These are phyloP conservation scores for Mesembryanthemum crystallinum DNA, from an alignment of 148 eudicot species.

Conservation along the genomic window DNA sequence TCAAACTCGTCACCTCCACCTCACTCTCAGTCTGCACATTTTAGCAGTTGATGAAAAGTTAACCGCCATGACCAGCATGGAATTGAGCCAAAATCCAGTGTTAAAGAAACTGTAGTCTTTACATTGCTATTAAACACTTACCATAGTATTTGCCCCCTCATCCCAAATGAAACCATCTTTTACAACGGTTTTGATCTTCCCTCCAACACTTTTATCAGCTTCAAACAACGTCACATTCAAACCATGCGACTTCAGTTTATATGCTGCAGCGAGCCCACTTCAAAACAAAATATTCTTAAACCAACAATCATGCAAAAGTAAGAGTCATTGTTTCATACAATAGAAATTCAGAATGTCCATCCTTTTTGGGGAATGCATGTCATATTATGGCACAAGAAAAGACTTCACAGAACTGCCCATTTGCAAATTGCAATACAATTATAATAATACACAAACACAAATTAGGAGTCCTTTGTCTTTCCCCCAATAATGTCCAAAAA, in stretches of 20 bases:
- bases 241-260: constrained; percentile 72
- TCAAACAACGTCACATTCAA: constrained; percentile 74
- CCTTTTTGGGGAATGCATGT: neutral
- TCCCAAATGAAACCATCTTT: constrained; percentile 88
- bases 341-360: neutral
- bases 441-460: neutral
- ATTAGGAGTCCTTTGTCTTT: too few relatives aligned
- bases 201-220: constrained; percentile 84
- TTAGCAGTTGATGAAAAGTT: neutral
- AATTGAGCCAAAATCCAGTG: neutral
- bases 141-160: constrained; percentile 99
- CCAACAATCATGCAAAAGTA: neutral
- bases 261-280: constrained; percentile 97
- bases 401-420: too few relatives aligned
- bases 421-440: neutral
- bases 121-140: constrained; percentile 22
- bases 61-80: neutral
- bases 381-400: neutral
- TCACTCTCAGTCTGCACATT: constrained; percentile 84
- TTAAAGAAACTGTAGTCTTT: neutral
- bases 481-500: too few relatives aligned
- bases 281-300: constrained; percentile 23
- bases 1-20: constrained; percentile 60
- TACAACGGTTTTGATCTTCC: constrained; percentile 67
- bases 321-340: neutral